Conservation (phyloP, 208 protist species). For the Trypanosomatidae sp. region DNA sequence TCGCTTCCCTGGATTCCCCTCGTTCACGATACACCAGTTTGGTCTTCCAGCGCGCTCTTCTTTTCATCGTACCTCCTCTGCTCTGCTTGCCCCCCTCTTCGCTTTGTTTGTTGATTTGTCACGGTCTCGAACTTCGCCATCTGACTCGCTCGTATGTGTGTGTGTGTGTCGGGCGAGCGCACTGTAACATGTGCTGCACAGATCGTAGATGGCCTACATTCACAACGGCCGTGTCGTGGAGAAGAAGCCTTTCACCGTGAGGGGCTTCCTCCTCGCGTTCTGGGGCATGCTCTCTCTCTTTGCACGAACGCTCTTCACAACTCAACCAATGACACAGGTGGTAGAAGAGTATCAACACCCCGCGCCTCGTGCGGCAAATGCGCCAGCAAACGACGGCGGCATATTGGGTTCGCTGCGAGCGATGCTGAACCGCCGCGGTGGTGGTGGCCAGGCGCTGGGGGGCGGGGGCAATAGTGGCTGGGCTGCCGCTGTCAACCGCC, state of each 20-base stretch:
- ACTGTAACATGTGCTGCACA: neutral
- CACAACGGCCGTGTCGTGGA: slow-evolving; percentile 71
- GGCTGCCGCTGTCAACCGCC: slow-evolving; percentile 24
- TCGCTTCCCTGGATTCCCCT: neutral
- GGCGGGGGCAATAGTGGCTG: slow-evolving; percentile 24
- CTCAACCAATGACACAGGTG: slow-evolving; percentile 38
- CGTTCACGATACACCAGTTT: neutral
- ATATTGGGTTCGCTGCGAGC: slow-evolving; percentile 5
- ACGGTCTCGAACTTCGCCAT: neutral
- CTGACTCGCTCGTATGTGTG: neutral
- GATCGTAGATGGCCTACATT: slow-evolving; percentile 63
- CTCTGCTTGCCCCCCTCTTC: neutral
- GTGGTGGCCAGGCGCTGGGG: slow-evolving; percentile 11
- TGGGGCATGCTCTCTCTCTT: slow-evolving; percentile 55
- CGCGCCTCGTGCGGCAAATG: slow-evolving; percentile 2
- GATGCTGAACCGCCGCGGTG: slow-evolving; percentile 18
- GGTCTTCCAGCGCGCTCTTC: too few relatives aligned
- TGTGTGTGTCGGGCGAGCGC: too few relatives aligned
- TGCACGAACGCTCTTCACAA: slow-evolving; percentile 58
- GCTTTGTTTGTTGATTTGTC: neutral
- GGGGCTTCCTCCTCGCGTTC: slow-evolving; percentile 45
- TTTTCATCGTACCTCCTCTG: neutral
- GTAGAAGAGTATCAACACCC: slow-evolving; percentile 42
- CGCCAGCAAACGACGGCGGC: slow-evolving; percentile 1
- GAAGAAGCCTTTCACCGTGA: slow-evolving; percentile 67